Percentiles rank a stretch among this genome's conserved stretches.
phyloP scores from a whole-genome alignment of 2,329 filamentous ascomycete species.

The Sarocladium brachiariae region DNA sequence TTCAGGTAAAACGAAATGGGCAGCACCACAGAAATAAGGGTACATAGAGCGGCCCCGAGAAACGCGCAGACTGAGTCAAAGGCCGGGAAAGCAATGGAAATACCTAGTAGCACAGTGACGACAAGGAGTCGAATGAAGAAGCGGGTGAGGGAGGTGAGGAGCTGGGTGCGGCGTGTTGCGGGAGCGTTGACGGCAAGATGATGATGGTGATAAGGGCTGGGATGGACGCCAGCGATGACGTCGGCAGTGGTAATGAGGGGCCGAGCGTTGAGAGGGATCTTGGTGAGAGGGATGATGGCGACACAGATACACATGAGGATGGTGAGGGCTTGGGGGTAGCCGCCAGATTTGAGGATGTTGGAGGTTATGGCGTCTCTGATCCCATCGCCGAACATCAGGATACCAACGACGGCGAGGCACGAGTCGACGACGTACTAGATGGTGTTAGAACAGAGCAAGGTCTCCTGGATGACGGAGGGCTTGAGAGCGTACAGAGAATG shows the following conservation, averaged over 20 bases:
- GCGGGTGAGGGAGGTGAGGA: constrained; percentile 42
- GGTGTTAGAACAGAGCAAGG: too few species aligned
- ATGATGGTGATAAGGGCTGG: constrained; percentile 24
- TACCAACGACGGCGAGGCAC: constrained; percentile 72
- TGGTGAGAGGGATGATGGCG: constrained; percentile 88
- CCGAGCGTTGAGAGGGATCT: constrained; percentile 83
- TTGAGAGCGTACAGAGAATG: constrained; percentile 62
- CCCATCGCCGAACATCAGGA: constrained; percentile 91
- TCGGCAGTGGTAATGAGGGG: constrained; percentile 84
- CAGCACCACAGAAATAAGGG: constrained; percentile 87
- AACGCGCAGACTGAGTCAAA: constrained; percentile 91
- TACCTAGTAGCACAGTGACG: constrained; percentile 64
- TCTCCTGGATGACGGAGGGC: too few species aligned
- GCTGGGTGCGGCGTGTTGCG: constrained; percentile 29
- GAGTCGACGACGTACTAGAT: constrained; percentile 70
- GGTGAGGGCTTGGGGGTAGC: constrained; percentile 69
- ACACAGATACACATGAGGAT: constrained; percentile 79
- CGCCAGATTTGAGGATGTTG: constrained; percentile 70
- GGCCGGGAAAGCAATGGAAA: constrained; percentile 63
- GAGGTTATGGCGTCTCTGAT: constrained; percentile 84
- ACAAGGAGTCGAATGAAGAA: constrained; percentile 59
- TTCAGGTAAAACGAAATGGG: constrained; percentile 86
- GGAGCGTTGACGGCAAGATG: constrained; percentile 32
- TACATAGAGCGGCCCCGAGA: constrained; percentile 83
- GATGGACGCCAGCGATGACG: constrained; percentile 68